Evolutionary conservation across 257 asterid species (phyloP), one percentile per base, ranked within the genome.

Genomic region (Solanum piurae): DNA sequence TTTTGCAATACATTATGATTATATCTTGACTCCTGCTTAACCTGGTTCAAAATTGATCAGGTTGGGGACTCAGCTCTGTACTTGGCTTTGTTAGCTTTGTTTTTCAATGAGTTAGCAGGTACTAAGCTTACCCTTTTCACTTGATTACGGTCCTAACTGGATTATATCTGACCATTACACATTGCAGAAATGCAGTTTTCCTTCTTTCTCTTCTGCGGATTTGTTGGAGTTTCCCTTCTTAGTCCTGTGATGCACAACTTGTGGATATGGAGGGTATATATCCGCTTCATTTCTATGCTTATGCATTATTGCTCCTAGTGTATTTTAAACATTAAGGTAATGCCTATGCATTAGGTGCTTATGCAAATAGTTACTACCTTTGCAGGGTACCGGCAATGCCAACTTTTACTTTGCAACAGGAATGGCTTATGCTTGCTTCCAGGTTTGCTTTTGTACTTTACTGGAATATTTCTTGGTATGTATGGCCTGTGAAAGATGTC

Each of bases 221-320:
- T 93, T 87, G 96, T 95, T 68, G 98, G 99, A 75, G 94, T 97
- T 77, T 95, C 99, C 76, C 94, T 97, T 86, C 93, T 97, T 55
- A 95, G 99, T 93, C 98, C 99, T 77, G 95, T 97, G 88, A 97
- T 97, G 99, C 99, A 95, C 95, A 97, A 97, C 91, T 94, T 97
- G 64, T 97, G 99, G 99, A 95, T 97, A 91, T 97, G 99, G 99
- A 94, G 98, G 96, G 99, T 97, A 97, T 18, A 98, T 89, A 76
- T 86, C 72, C 86, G 44, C 89, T 75, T 68, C 18, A 58, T 83
- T 33, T 69, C 21, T 80, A 83, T 79, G 72, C 66, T 79, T 83
- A 83, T 72, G 82, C 83, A 80, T 86, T 80, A 4, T 46, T 80
- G 42, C 68, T 80, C 29, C 66, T 10, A 80, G 16, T 69, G 88